Base-by-base conservation (phyloP, 2,329 filamentous ascomycete species). In the Penicillium crustosum region DNA sequence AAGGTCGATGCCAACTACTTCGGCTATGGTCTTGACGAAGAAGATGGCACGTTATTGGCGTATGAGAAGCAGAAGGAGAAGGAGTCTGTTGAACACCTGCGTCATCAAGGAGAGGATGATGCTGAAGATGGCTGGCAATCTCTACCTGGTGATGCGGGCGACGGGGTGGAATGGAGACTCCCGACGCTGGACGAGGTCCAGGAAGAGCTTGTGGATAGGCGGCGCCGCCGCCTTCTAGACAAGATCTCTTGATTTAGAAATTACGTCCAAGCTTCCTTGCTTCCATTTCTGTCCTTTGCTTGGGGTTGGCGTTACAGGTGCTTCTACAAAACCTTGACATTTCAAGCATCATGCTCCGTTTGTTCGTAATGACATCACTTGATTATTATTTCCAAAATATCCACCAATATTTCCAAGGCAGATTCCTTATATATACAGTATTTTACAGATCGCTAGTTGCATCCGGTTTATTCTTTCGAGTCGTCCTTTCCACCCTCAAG, bases 1-100 rank as follows among this genome's bases (percentile, higher is more conserved):
- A 85, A 88, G 66, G 93, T 99, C 9, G 91, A 99, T 76, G 94
- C 94, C 13, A 89, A 88, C 33, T 99, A 99, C 76, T 99, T 97
- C 74, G 94, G 94, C 41, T 99, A 96, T 75, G 93, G 92, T 60
- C 83, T 93, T 8, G 91, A 93, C 66, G 93, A 97, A 75, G 94
- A 97, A 75, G 91, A 96, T 73, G 90, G 89, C 0, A 86, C 83
- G 45, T 73, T 97, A 70, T 73, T 97, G 62, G 85, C 81, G 51
- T 96, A 95, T 73, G 94, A 99, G 80, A 83, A 80, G 45, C 81
- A 85, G 69, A 94, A 92, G 78, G 94, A 97, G 81, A 83, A 86
- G 64, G 89, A 95, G 73, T 91, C 92, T 0, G 81, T 85, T 59
- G 87, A 91, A 68, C 82, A 85, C 60, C 78, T 96, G 68, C 81